Conservation (phyloP, 1,284 basidiomycete genomes). For the Trichosporon coremiiforme region DNA sequence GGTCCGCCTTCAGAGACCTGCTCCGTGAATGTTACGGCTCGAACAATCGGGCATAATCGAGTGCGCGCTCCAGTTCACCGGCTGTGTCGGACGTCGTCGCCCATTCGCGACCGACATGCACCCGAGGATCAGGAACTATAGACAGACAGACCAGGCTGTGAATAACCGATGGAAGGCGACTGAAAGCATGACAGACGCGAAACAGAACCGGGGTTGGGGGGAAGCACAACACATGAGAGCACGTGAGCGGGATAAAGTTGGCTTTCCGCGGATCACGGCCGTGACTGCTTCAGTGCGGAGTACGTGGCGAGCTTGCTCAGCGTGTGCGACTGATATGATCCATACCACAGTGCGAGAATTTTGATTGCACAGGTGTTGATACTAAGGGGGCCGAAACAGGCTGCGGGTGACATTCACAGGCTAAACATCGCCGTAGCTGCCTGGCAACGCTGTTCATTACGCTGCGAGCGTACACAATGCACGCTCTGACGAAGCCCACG, state of each 20-base stretch:
- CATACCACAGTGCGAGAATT: not conserved
- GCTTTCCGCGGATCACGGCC: slow-evolving; percentile 4
- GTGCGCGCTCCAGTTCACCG: too few relatives aligned
- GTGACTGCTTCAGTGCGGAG: not conserved
- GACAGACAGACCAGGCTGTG: not conserved
- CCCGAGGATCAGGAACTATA: not conserved
- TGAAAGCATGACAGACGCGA: not conserved
- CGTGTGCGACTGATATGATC: not conserved
- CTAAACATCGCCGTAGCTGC: too few relatives aligned
- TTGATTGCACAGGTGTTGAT: not conserved
- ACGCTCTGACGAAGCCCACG: too few relatives aligned
- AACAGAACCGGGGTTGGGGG: not conserved
- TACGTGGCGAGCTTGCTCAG: not conserved
- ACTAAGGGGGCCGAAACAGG: not conserved
- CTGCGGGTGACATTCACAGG: not conserved
- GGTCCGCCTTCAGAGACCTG: not conserved
- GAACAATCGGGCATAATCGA: too few relatives aligned
- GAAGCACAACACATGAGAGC: not conserved
- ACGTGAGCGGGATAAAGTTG: slow-evolving; percentile 2
- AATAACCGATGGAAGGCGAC: not conserved
- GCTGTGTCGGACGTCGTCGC: not conserved
- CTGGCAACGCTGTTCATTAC: too few relatives aligned
- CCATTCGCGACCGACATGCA: not conserved
- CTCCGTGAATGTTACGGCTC: too few relatives aligned
- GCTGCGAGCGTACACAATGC: too few relatives aligned